Conservation (phyloP, 2,329 filamentous ascomycete genomes). For the Achaetomium macrosporum region DNA sequence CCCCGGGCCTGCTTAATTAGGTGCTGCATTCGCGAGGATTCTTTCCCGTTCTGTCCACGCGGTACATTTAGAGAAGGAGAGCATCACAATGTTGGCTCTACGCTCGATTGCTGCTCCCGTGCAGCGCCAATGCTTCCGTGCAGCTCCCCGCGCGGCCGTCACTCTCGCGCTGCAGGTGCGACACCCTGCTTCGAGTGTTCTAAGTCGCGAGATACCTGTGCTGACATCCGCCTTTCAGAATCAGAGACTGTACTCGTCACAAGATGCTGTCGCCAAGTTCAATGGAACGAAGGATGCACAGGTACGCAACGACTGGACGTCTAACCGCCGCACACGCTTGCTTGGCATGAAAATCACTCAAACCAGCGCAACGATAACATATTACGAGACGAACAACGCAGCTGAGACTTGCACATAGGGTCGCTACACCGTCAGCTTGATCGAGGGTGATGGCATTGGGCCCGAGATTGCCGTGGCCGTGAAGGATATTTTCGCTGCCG, state of each 20-base stretch:
- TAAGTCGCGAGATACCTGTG: slow-evolving; percentile 6
- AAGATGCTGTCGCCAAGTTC: slow-evolving; percentile 83
- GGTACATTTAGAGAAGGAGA: background rate
- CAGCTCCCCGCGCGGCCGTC: slow-evolving; percentile 52
- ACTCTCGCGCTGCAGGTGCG: slow-evolving; percentile 52
- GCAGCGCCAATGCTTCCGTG: slow-evolving; percentile 72
- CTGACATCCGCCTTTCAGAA: slow-evolving; percentile 35
- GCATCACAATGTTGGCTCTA: slow-evolving; percentile 65
- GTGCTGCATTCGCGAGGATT: background rate
- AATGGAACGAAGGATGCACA: slow-evolving; percentile 82
- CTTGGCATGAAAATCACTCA: slow-evolving; percentile 23
- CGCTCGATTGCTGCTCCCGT: slow-evolving; percentile 71
- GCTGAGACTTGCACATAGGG: slow-evolving; percentile 52
- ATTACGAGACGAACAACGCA: slow-evolving; percentile 8
- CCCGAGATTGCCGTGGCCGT: slow-evolving; percentile 97
- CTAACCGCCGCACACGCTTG: slow-evolving; percentile 2
- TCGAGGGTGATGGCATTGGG: slow-evolving; percentile 98
- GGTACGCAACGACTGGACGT: slow-evolving; percentile 50
- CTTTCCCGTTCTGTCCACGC: background rate
- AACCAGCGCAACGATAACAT: slow-evolving; percentile 11
- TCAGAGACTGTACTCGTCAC: slow-evolving; percentile 58
- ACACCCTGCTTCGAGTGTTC: slow-evolving; percentile 3
- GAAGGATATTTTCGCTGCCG: slow-evolving; percentile 97
- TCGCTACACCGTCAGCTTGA: slow-evolving; percentile 92
- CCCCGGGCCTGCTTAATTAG: background rate